Conservation (phyloP, 2,329 filamentous ascomycete genomes). For the Verticillium dahliae region DNA sequence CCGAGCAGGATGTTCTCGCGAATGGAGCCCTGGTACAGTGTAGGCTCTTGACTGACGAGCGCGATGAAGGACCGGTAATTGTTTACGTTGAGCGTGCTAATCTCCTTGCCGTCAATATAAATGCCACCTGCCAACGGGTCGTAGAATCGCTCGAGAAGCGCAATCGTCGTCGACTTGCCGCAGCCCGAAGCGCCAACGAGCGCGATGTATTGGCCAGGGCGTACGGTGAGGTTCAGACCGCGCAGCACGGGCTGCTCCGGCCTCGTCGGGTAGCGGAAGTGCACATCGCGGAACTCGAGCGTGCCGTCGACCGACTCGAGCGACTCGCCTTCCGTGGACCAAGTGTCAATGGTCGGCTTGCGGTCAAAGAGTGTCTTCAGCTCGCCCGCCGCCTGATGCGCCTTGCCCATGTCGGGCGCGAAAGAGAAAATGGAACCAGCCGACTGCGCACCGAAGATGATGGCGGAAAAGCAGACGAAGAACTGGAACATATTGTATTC, state of each 20-base stretch:
- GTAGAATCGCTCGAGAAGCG: constrained; percentile 89
- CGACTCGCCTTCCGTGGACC: constrained; percentile 62
- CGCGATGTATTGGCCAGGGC: constrained; percentile 77
- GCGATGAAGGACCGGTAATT: constrained; percentile 79
- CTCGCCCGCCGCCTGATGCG: constrained; percentile 72
- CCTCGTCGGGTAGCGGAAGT: constrained; percentile 89
- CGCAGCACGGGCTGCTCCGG: constrained; percentile 88
- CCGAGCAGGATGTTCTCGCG: constrained; percentile 85
- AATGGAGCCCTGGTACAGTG: constrained; percentile 88
- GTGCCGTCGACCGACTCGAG: constrained; percentile 63
- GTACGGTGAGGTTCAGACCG: constrained; percentile 68
- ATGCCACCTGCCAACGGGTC: constrained; percentile 77
- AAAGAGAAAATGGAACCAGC: constrained; percentile 82
- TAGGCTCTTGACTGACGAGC: constrained; percentile 90
- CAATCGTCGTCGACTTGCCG: constrained; percentile 91
- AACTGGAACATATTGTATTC: constrained; percentile 82
- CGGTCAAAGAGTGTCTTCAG: constrained; percentile 81
- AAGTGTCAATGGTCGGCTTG: constrained; percentile 74
- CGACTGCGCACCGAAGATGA: constrained; percentile 89
- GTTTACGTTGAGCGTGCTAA: constrained; percentile 74
- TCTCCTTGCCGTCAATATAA: constrained; percentile 76
- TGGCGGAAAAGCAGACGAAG: constrained; percentile 81
- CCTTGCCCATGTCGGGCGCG: constrained; percentile 88
- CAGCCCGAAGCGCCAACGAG: constrained; percentile 92
- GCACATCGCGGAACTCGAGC: constrained; percentile 86